Evolutionary conservation across 148 eudicot species (phyloP).

Genomic region (Heliosperma pusillum): DNA sequence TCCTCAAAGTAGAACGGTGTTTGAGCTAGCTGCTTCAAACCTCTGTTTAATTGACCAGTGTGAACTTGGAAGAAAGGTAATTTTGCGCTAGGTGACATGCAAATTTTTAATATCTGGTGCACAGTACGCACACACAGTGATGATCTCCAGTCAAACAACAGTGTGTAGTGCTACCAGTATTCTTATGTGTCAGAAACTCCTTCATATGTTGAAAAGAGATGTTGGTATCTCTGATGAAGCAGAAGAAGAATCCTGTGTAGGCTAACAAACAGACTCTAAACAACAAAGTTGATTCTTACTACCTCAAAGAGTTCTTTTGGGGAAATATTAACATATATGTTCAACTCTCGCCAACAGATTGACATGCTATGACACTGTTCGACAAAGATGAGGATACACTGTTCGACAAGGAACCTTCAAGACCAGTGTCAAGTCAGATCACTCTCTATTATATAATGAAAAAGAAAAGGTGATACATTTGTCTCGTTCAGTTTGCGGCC

Average conservation of each 20-base stretch:
- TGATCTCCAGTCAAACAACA: not conserved
- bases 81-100: not conserved
- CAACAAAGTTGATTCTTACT: not conserved
- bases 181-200: too few relatives aligned
- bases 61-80: not conserved
- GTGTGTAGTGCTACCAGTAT: not conserved
- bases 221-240: too few relatives aligned
- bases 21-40: not conserved
- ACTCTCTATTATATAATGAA: too few relatives aligned
- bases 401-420: not conserved
- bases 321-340: not conserved
- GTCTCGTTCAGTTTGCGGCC: too few relatives aligned
- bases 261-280: not conserved
- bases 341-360: not conserved
- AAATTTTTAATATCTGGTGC: not conserved
- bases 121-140: not conserved
- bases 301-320: not conserved
- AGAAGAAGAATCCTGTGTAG: too few relatives aligned
- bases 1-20: not conserved
- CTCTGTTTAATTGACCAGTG: not conserved
- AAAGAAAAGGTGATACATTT: too few relatives aligned
- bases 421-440: not conserved
- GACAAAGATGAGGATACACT: not conserved
- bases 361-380: not conserved
- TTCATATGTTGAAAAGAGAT: too few relatives aligned